Percentiles rank a stretch among this genome's conserved stretches.
Evolutionary conservation across 2,329 filamentous ascomycete genomes (phyloP).

Genomic region (Orbilia oligospora): DNA sequence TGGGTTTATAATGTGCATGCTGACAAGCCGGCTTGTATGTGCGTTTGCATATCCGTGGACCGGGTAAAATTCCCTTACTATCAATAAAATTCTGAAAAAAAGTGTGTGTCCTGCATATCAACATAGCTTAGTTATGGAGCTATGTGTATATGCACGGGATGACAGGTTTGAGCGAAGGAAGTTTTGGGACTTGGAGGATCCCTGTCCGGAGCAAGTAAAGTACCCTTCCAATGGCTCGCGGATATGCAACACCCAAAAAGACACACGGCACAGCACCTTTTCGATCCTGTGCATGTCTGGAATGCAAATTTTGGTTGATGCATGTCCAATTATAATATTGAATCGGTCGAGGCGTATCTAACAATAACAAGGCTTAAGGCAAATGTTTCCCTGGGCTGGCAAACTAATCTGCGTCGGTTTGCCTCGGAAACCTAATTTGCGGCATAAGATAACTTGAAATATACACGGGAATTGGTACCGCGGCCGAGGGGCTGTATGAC

Average conservation of each 20-base stretch:
- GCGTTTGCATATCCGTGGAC: slow-evolving; percentile 1
- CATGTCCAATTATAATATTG: not conserved
- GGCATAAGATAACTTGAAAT: too few species aligned
- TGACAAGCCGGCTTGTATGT: not conserved
- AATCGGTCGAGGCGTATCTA: not conserved
- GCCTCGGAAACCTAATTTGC: not conserved
- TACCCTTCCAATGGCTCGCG: not conserved
- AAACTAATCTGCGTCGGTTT: not conserved
- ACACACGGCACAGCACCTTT: slow-evolving; percentile 13
- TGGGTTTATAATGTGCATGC: slow-evolving; percentile 17
- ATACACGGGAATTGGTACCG: too few species aligned
- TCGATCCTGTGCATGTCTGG: not conserved
- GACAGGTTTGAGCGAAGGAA: not conserved
- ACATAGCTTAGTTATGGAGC: not conserved
- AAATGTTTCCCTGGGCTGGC: not conserved
- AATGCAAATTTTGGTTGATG: not conserved
- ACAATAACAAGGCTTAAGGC: not conserved
- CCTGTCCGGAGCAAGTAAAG: not conserved
- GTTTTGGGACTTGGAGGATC: slow-evolving; percentile 1
- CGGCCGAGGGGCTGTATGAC: too few species aligned
- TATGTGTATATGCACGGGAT: not conserved
- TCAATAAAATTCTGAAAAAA: not conserved
- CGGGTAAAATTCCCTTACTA: slow-evolving; percentile 11
- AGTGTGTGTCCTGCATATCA: not conserved
- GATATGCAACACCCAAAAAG: slow-evolving; percentile 24